Percentiles rank a stretch among this genome's conserved stretches.
phyloP scores from a whole-genome alignment of 129 eudicot species.

The Pseudognaphalium luteoalbum region DNA sequence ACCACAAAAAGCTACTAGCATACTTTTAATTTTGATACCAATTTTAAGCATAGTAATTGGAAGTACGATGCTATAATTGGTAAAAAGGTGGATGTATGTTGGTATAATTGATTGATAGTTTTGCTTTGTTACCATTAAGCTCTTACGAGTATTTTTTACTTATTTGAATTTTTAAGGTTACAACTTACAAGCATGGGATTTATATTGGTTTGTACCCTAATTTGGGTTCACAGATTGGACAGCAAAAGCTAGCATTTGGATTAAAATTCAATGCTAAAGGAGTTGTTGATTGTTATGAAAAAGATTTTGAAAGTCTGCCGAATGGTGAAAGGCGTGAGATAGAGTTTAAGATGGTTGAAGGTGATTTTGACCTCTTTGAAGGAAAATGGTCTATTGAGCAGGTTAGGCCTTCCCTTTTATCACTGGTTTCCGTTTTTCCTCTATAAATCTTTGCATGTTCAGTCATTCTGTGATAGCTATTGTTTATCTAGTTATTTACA shows the following conservation, averaged over 20 bases:
- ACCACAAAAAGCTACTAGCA: too few species aligned
- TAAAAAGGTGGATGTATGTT: too few species aligned
- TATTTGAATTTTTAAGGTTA: background rate
- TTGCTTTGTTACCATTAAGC: background rate
- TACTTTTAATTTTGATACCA: too few species aligned
- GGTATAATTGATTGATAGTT: background rate
- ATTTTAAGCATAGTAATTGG: too few species aligned
- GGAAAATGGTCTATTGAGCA: conserved; percentile 86
- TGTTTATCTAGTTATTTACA: background rate
- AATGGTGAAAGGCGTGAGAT: conserved; percentile 65
- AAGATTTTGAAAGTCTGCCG: conserved; percentile 51
- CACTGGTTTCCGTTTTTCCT: background rate
- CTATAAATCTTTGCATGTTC: background rate
- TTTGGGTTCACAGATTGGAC: conserved; percentile 62
- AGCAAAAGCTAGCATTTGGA: conserved; percentile 80
- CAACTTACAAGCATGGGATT: conserved; percentile 1
- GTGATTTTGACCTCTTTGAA: conserved; percentile 75
- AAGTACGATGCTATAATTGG: too few species aligned
- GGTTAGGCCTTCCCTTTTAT: conserved; percentile 37
- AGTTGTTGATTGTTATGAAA: conserved; percentile 74
- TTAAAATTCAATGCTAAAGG: conserved; percentile 82
- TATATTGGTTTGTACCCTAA: conserved; percentile 10
- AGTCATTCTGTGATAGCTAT: background rate
- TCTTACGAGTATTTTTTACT: background rate
- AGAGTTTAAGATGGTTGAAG: conserved; percentile 87